Evolutionary conservation across 257 asterid species (phyloP), one percentile per base, ranked within the genome.

Genomic region (Eucommia ulmoides): DNA sequence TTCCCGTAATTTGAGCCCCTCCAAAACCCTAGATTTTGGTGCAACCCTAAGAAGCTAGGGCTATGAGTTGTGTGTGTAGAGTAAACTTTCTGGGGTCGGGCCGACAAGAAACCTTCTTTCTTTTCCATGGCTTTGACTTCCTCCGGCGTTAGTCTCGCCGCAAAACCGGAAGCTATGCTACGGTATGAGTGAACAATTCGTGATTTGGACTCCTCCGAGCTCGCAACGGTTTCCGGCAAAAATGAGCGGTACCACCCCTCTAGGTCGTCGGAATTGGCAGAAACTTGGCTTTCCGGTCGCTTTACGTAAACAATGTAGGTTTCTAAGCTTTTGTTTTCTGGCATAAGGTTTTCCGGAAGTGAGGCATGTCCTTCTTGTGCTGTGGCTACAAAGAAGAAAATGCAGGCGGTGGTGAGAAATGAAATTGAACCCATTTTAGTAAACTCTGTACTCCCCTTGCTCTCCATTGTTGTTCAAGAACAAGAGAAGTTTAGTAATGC

Each of bases 11-110:
- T 69, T 1, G 74, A 49, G 55, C 59, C 56, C 7, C 11, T 20
- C 80, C 80, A 73, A 55, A 73, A 35, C n/a, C 80, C 80, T 12
- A 59, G 35, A 17, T 69, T 73, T 33, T 29, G 63, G 26, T 69
- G 21, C 33, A 74, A 25, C 15, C 81, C 81, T 50, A 74, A 60
- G 65, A 74, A 74, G 50, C 55, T 58, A 10, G 77, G 75, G n/a
- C 47, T 60, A 38, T 74, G 77, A 42, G 81, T 74, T 23, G 77
- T 74, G 18, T 74, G 77, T 23, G 70, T 38, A 24, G 70, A 23
- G 1, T 64, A n/a, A 6, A 33, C 61, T 21, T 51, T 64, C 49
- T 64, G 61, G 0, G 60, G 72, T 48, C 70, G 41, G 8, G 81
- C 81, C 0, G 55, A 6, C 22, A 64, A 19, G n/a, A 70, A 74